Conservation (phyloP, 2,329 filamentous ascomycete genomes). For the Teratosphaeria pseudoeucalypti region DNA sequence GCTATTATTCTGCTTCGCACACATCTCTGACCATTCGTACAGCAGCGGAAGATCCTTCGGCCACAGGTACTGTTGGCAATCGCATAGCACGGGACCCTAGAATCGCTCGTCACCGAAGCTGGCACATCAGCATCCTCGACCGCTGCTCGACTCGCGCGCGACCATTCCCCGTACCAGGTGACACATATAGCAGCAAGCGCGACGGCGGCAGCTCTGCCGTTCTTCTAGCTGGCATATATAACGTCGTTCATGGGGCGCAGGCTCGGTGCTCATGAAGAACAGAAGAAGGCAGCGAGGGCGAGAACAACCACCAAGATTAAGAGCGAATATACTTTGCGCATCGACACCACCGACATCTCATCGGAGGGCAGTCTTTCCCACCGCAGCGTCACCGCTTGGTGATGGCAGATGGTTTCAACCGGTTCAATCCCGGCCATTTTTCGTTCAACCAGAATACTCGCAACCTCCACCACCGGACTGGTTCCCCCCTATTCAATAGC, state of each 20-base stretch:
- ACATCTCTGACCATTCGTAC: background rate
- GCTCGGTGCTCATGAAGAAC: conserved; percentile 37
- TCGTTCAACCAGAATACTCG: conserved; percentile 38
- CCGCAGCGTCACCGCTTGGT: conserved; percentile 32
- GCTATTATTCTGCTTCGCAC: background rate
- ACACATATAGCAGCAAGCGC: background rate
- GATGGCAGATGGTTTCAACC: conserved; percentile 59
- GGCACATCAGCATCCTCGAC: background rate
- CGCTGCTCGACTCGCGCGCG: background rate
- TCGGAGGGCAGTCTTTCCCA: conserved; percentile 6
- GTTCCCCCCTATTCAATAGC: conserved; percentile 34
- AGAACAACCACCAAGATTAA: conserved; percentile 30
- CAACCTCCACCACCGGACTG: conserved; percentile 35
- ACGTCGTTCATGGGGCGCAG: conserved; percentile 23
- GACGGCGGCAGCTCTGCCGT: background rate
- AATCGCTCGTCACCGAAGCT: background rate
- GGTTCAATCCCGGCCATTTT: conserved; percentile 53
- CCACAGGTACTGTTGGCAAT: background rate
- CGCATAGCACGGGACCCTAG: background rate
- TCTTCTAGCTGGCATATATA: background rate
- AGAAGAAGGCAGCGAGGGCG: conserved; percentile 37
- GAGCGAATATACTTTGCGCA: conserved; percentile 13
- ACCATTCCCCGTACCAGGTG: background rate
- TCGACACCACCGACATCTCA: conserved; percentile 13
- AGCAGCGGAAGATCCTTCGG: background rate